These are phyloP conservation scores for Colletotrichum orchidophilum DNA, from an alignment of 2,329 filamentous ascomycete genomes.

Conservation along the genomic window DNA sequence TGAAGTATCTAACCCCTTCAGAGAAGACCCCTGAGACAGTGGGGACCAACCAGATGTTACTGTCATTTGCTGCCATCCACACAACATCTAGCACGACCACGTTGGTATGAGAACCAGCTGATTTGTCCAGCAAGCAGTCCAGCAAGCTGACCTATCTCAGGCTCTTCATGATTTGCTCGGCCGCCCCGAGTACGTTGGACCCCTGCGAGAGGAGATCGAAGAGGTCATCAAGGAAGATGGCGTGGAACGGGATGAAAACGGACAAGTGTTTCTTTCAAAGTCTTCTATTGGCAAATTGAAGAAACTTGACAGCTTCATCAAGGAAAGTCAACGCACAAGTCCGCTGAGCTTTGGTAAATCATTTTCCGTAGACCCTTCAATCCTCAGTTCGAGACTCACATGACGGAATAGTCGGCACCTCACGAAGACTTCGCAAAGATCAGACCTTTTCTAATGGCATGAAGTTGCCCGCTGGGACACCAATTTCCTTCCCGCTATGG, in stretches of 20 bases:
- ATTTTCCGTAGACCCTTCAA: constrained; percentile 36
- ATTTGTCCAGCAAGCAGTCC: constrained; percentile 1
- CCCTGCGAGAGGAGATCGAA: constrained; percentile 54
- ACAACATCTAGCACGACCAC: constrained; percentile 44
- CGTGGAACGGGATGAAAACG: constrained; percentile 33
- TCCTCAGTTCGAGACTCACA: constrained; percentile 53
- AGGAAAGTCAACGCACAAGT: constrained; percentile 47
- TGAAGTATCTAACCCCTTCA: constrained; percentile 39
- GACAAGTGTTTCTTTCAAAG: constrained; percentile 37
- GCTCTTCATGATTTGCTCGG: constrained; percentile 50
- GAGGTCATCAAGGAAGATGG: constrained; percentile 45
- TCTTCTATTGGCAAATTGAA: constrained; percentile 47
- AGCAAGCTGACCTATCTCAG: constrained; percentile 29
- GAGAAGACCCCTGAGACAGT: constrained; percentile 4
- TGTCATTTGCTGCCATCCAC: constrained; percentile 49
- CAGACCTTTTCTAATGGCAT: constrained; percentile 46
- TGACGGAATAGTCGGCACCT: constrained; percentile 51
- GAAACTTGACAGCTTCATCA: constrained; percentile 53
- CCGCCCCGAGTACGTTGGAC: constrained; percentile 49
- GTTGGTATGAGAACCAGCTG: constrained; percentile 36
- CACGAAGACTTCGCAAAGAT: constrained; percentile 49
- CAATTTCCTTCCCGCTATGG: constrained; percentile 38
- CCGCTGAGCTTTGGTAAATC: constrained; percentile 36
- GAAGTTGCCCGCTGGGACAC: constrained; percentile 39
- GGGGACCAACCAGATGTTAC: constrained; percentile 19